Base-by-base conservation (phyloP, 495 filamentous ascomycete species). In the Amniculicola lignicola region DNA sequence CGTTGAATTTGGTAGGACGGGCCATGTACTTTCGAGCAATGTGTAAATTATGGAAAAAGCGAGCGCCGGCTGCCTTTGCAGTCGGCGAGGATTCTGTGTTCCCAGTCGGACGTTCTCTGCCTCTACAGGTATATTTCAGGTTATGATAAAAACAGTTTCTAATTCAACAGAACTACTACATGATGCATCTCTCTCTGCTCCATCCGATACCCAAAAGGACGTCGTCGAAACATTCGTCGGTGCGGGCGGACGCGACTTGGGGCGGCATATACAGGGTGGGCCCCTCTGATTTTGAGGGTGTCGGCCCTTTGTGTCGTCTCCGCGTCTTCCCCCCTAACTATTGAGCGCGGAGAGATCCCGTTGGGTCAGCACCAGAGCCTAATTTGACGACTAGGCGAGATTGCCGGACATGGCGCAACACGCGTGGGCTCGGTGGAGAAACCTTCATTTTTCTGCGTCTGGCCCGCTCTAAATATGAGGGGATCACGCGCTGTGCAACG, bases 41-140 rank as follows among this genome's bases (percentile, higher is more conserved):
- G 48, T 65, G 63, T 65, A 65, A 58, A 59, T 59, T 63, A 63
- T 28, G 52, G 54, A 40, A 63, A 58, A 59, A 51, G 45, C 42
- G 45, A 48, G 33, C 18, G 35, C 42, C 36, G 42, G 49, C 54
- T 54, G 54, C 44, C 37, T 23, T 54, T 45, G 41, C 54, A 45
- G 54, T 31, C 41, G 43, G 33, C 24, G 48, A 28, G 33, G 59
- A 43, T 49, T 49, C 21, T 7, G 40, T 59, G 49, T 59, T 51
- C 31, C 38, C 47, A 52, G 41, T 53, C 19, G 35, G 16, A 40
- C 3, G 42, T 16, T 28, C 41, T 42, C 36, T 31, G 57, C 50
- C 57, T 49, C 18, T 39, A 35, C 56, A 21, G 50, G 57, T 48
- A 19, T 42, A 24, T 49, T 46, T 54, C 49, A 25, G 31, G 36